These are phyloP conservation scores for Emergomyces africanus DNA, from an alignment of 2,329 filamentous ascomycete species.

Conservation along the genomic window DNA sequence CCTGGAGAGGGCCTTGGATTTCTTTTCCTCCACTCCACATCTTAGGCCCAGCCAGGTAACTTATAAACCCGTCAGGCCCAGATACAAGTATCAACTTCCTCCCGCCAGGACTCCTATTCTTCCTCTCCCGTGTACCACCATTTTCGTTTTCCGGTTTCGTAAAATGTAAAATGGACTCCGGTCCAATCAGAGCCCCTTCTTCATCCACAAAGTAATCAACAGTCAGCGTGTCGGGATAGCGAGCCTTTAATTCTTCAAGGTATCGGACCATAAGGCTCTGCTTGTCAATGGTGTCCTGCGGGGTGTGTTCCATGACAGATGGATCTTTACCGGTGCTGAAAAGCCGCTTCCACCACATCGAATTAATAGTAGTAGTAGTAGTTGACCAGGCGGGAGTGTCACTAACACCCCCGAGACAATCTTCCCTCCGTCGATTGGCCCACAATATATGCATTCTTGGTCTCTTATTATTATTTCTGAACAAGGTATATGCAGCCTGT, in stretches of 20 bases:
- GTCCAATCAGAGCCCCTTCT: constrained; percentile 54
- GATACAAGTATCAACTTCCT: constrained; percentile 61
- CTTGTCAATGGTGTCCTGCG: constrained; percentile 7
- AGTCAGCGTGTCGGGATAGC: constrained; percentile 43
- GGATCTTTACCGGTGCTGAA: constrained; percentile 7
- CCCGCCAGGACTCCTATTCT: background rate
- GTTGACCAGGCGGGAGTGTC: constrained; percentile 25
- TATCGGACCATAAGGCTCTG: constrained; percentile 44
- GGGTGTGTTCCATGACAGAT: background rate
- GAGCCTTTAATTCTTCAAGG: constrained; percentile 48
- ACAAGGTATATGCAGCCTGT: constrained; percentile 58
- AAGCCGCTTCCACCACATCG: constrained; percentile 20
- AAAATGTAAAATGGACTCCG: constrained; percentile 34
- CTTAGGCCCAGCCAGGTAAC: constrained; percentile 67
- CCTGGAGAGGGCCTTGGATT: constrained; percentile 60
- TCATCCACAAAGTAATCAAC: constrained; percentile 75
- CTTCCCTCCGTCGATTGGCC: constrained; percentile 58
- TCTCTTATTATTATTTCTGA: constrained; percentile 13
- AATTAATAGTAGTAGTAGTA: background rate
- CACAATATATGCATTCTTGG: constrained; percentile 59
- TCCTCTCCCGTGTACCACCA: background rate
- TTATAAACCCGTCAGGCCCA: constrained; percentile 81
- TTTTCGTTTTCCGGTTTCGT: constrained; percentile 12
- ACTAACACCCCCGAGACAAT: constrained; percentile 50
- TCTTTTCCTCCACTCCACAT: constrained; percentile 60